Evolutionary conservation across 305 asterid species (phyloP).

Genomic region (Euphrasia arctica): DNA sequence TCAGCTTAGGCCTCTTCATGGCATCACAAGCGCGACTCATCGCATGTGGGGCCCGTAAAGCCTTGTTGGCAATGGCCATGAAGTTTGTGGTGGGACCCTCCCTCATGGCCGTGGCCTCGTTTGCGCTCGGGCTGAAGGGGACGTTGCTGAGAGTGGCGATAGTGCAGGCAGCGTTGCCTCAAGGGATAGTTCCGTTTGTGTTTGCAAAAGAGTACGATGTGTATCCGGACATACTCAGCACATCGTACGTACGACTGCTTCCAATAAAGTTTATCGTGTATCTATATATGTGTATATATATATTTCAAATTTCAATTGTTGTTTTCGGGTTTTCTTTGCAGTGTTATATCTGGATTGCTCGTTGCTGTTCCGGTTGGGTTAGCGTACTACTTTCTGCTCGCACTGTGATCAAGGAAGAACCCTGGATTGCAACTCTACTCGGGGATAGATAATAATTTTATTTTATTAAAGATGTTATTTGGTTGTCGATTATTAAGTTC

Average conservation of each 20-base stretch:
- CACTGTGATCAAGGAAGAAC: conserved; percentile 34
- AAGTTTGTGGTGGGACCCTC: conserved; percentile 73
- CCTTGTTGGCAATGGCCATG: conserved; percentile 59
- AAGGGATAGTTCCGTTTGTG: conserved; percentile 91
- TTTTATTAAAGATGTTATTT: conserved; percentile 1
- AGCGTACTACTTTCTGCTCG: conserved; percentile 70
- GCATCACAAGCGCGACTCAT: conserved; percentile 72
- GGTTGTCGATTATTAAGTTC: background rate
- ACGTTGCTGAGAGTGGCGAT: conserved; percentile 67
- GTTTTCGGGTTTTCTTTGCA: conserved; percentile 28
- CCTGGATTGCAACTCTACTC: conserved; percentile 18
- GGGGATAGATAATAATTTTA: background rate
- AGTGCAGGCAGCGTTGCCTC: conserved; percentile 98
- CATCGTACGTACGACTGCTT: conserved; percentile 52
- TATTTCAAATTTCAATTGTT: conserved; percentile 15
- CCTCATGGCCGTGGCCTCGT: conserved; percentile 69
- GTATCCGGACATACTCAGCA: conserved; percentile 81
- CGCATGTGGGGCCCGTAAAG: conserved; percentile 71
- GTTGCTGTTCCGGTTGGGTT: conserved; percentile 66
- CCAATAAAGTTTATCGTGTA: conserved; percentile 19
- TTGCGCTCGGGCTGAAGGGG: conserved; percentile 66
- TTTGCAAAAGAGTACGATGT: conserved; percentile 80
- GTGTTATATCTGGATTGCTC: conserved; percentile 80
- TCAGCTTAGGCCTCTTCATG: conserved; percentile 95
- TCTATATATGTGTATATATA: background rate